A percentile compares a stretch with the other conserved stretches of the same genome.
These are phyloP conservation scores for Russula brevipes DNA, from an alignment of 768 basidiomycete species.

Conservation along the genomic window DNA sequence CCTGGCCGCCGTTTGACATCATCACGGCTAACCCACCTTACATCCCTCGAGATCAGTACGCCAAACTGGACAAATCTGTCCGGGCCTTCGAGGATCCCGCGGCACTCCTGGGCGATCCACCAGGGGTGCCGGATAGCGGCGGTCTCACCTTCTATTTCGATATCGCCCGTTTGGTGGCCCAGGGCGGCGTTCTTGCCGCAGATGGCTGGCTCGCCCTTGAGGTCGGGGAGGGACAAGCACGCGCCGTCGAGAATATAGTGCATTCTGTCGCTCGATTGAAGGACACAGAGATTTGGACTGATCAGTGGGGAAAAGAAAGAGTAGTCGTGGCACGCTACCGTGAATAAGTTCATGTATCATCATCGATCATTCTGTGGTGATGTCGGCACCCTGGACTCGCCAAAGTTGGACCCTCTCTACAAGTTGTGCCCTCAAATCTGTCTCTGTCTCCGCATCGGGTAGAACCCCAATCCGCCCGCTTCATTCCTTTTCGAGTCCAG, in stretches of 20 bases:
- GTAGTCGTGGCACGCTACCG: constrained; percentile 51
- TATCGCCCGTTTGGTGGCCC: constrained; percentile 58
- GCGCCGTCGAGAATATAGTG: constrained; percentile 56
- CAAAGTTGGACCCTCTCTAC: too few species aligned
- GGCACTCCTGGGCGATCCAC: constrained; percentile 74
- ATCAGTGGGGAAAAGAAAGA: constrained; percentile 73
- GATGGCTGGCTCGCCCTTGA: constrained; percentile 68
- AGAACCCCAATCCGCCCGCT: too few species aligned
- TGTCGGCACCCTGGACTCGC: too few species aligned
- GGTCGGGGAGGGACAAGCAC: constrained; percentile 70
- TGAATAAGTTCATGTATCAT: background rate
- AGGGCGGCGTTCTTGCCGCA: constrained; percentile 45
- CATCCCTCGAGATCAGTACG: constrained; percentile 64
- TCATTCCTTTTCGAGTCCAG: too few species aligned
- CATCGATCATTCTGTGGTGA: too few species aligned
- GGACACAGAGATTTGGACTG: constrained; percentile 64
- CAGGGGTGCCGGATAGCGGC: constrained; percentile 33
- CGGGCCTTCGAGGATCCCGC: constrained; percentile 71
- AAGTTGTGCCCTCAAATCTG: too few species aligned
- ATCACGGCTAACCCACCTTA: constrained; percentile 87
- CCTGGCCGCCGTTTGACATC: constrained; percentile 55
- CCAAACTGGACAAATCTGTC: constrained; percentile 61
- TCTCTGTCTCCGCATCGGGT: too few species aligned
- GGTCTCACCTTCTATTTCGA: constrained; percentile 69
- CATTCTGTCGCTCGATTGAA: constrained; percentile 40